Evolutionary conservation across 805 yeast species (phyloP), one percentile per base, ranked within the genome.

Genomic region (Zygoascus tannicola): DNA sequence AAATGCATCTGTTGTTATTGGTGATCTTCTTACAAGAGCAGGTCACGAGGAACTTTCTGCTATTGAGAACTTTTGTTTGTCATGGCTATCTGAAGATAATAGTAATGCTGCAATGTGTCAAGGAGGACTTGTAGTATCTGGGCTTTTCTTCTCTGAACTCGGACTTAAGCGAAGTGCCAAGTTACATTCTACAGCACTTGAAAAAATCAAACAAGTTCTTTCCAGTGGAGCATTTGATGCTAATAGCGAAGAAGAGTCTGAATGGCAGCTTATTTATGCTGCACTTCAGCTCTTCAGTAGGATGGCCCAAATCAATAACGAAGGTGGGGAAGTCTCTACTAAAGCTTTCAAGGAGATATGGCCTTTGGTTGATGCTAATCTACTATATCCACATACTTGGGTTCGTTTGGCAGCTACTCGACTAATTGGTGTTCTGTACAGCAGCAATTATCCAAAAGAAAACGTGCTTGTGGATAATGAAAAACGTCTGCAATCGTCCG

Each of bases 381-480:
- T 87, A 43, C 66, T 88, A 41, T 88, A 76, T 58, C 97, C 97
- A 2, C 97, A 88, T 62, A 71, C 92, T 1, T 88, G 97, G 97
- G 82, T 88, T 4, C 75, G 97, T 54, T 68, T 82, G 46, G 64
- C 73, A 4, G 67, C 94, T 1, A 65, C 80, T 4, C 68, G 88
- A 43, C 65, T 85, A 28, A 59, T 79, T 33, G 79, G 81, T 1
- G 55, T 63, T 1, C 57, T 82, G 40, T 65, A 84, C 44, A 55
- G 71, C 5, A n/a, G n/a, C n/a, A 68, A 71, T 41, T 38, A 54
- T 22, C 62, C 66, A 7, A 41, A 36, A 5, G 22, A 26, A 1
- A 26, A 28, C 14, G 33, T 28, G 20, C 67, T 78, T 35, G 49
- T 65, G 2, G 65, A 64, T 20, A 63, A 66, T 22, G 76, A 78